phyloP scores from a whole-genome alignment of 176 grass and related monocot genomes.

The barley (Hordeum vulgare) region DNA sequence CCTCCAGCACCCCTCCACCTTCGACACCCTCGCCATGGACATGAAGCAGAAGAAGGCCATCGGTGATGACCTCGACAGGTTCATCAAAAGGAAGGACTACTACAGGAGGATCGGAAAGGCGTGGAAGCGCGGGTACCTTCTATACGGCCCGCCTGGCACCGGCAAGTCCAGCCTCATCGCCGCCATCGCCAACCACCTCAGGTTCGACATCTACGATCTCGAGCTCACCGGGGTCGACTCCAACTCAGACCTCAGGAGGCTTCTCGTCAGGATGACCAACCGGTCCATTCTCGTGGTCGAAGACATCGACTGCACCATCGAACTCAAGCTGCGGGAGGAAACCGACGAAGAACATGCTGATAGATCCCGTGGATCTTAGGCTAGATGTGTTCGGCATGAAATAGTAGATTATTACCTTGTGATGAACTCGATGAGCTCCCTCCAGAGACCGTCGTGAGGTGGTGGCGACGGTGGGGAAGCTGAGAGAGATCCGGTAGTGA shows the following conservation, averaged over 20 bases:
- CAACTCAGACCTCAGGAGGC: conserved; percentile 47
- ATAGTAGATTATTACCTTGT: no score
- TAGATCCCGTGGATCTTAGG: no score
- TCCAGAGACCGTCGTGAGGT: no score
- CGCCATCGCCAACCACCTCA: conserved; percentile 75
- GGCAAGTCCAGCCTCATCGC: conserved; percentile 91
- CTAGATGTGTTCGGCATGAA: no score
- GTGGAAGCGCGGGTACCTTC: conserved; percentile 85
- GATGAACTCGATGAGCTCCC: no score
- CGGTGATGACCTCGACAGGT: conserved; percentile 55
- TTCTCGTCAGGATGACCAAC: conserved; percentile 52
- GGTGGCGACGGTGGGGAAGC: no score
- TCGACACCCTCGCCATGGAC: conserved; percentile 74
- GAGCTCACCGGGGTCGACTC: conserved; percentile 60
- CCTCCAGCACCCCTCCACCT: conserved; percentile 75
- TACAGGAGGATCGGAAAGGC: conserved; percentile 28
- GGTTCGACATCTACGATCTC: conserved; percentile 69
- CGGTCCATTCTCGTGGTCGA: conserved; percentile 81
- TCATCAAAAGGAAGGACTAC: conserved; percentile 47
- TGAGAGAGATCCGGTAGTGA: no score
- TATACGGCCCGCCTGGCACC: conserved; percentile 75
- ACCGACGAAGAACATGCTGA: neutral
- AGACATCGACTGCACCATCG: conserved; percentile 64
- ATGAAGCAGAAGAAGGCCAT: conserved; percentile 43
- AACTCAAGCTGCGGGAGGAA: conserved; percentile 42